phyloP scores from a whole-genome alignment of 306 rosid genomes.

The Benincasa hispida region DNA sequence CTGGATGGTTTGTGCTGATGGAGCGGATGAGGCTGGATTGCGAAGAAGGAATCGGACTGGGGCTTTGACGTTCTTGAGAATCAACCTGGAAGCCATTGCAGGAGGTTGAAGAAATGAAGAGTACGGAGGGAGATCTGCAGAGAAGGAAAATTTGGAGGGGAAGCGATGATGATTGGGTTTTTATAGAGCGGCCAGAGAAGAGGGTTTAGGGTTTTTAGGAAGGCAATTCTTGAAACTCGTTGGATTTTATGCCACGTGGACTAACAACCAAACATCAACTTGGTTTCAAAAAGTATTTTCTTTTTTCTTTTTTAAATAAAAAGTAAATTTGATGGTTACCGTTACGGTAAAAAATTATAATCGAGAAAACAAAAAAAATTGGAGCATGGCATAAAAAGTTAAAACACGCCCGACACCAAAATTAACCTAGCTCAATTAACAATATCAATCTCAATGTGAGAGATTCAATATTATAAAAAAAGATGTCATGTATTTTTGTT shows the following conservation, averaged over 20 bases:
- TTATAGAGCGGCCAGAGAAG: background rate
- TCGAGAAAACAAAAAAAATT: too few species aligned
- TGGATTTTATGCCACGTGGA: background rate
- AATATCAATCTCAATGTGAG: too few species aligned
- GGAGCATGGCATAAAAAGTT: too few species aligned
- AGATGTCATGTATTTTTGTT: too few species aligned
- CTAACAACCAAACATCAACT: background rate
- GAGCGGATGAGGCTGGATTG: background rate
- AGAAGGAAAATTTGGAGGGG: background rate
- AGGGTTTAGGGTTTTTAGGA: slow-evolving; percentile 10
- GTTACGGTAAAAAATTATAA: too few species aligned
- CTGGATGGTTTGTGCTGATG: background rate
- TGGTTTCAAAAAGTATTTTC: too few species aligned
- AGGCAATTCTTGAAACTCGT: background rate
- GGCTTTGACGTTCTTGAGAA: slow-evolving; percentile 14
- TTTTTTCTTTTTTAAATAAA: too few species aligned
- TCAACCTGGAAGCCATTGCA: slow-evolving; percentile 21
- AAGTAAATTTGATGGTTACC: too few species aligned
- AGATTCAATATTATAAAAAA: too few species aligned
- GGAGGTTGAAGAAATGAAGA: background rate
- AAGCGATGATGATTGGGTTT: background rate
- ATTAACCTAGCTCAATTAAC: too few species aligned
- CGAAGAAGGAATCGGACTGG: slow-evolving; percentile 15
- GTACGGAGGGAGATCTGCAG: too few species aligned
- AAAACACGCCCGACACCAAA: too few species aligned